A percentile compares a stretch with the other conserved stretches of the same genome.
Conservation (phyloP, 2,329 filamentous ascomycete genomes). For the Hyphodiscus sp. region DNA sequence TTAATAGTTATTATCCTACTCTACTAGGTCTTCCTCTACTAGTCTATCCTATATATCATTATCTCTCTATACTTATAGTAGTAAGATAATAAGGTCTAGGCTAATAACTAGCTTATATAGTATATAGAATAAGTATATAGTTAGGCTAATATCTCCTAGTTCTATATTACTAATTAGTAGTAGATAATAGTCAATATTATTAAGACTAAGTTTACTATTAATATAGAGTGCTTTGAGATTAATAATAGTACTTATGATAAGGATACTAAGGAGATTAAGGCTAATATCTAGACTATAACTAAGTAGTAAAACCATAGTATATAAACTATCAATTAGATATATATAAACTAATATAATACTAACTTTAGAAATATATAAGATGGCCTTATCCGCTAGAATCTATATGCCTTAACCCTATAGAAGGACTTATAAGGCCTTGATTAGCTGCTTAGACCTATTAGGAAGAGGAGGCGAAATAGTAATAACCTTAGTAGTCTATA, state of each 20-base stretch:
- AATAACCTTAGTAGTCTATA: background rate
- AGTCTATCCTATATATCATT: background rate
- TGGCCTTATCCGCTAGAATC: slow-evolving; percentile 2
- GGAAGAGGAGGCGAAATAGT: background rate
- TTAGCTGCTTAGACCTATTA: background rate
- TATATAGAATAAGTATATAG: background rate
- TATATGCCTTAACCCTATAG: slow-evolving; percentile 1
- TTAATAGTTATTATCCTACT: slow-evolving; percentile 7
- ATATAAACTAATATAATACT: background rate
- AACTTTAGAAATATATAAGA: background rate
- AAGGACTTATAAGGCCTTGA: background rate
- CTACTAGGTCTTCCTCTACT: slow-evolving; percentile 5
- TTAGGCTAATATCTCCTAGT: background rate
- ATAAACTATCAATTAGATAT: background rate
- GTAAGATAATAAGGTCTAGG: slow-evolving; percentile 1
- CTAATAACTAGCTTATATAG: slow-evolving; percentile 1
- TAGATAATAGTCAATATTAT: slow-evolving; percentile 1
- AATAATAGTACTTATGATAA: background rate
- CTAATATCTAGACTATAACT: background rate
- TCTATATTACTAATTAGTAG: slow-evolving; percentile 3
- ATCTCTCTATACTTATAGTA: slow-evolving; percentile 11
- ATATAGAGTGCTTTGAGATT: background rate
- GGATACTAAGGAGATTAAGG: slow-evolving; percentile 1
- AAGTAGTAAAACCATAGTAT: background rate
- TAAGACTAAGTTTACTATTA: slow-evolving; percentile 3